phyloP scores from a whole-genome alignment of 352 stramenopile species.

The Pythium grandisporangium region DNA sequence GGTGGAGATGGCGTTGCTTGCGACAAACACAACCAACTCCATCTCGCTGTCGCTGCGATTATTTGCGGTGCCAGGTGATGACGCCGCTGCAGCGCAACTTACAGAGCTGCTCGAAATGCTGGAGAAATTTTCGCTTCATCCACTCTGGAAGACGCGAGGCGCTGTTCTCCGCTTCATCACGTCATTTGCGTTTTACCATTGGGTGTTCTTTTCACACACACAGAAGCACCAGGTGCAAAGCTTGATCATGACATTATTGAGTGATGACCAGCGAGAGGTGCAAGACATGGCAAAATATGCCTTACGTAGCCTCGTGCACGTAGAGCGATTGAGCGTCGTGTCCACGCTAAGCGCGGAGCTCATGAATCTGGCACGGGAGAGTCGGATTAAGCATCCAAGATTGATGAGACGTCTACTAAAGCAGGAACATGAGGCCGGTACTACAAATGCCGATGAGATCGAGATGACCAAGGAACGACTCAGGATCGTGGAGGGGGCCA shows the following conservation, averaged over 20 bases:
- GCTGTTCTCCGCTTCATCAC: slow-evolving; percentile 66
- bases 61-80: slow-evolving; percentile 11
- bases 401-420: slow-evolving; percentile 40
- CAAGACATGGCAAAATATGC: slow-evolving; percentile 76
- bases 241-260: slow-evolving; percentile 43
- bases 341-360: slow-evolving; percentile 26
- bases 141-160: slow-evolving; percentile 57
- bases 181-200: slow-evolving; percentile 72
- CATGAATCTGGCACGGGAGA: slow-evolving; percentile 21
- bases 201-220: slow-evolving; percentile 29
- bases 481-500: slow-evolving; percentile 34
- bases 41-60: slow-evolving; percentile 50
- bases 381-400: slow-evolving; percentile 47
- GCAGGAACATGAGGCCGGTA: slow-evolving; percentile 24
- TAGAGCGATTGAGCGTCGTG: slow-evolving; percentile 26
- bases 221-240: slow-evolving; percentile 36
- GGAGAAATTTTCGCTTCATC: slow-evolving; percentile 26
- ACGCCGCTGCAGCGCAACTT: slow-evolving; percentile 1
- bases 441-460: slow-evolving; percentile 16
- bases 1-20: slow-evolving; percentile 52
- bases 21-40: slow-evolving; percentile 46
- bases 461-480: slow-evolving; percentile 22
- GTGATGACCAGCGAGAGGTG: slow-evolving; percentile 66
- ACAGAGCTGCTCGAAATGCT: slow-evolving; percentile 27
- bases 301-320: slow-evolving; percentile 53